Percentiles rank a stretch among this genome's conserved stretches.
Evolutionary conservation across 169 alveolate species (phyloP).

Genomic region (Fabrea salina): DNA sequence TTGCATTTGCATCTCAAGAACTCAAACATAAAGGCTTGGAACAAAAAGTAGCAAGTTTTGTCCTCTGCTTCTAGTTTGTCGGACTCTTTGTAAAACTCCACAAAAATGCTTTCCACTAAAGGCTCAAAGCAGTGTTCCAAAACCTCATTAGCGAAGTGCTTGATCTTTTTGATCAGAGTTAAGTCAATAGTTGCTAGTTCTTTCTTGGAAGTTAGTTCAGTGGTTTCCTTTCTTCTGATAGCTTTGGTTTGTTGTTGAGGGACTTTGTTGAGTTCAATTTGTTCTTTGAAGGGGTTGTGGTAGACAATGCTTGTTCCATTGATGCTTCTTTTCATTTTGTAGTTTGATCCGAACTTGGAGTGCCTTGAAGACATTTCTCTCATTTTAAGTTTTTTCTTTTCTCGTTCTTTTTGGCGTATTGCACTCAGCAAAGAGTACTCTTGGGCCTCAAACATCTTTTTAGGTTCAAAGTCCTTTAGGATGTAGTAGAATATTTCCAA

Average conservation of each 20-base stretch:
- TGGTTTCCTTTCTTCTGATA: not conserved
- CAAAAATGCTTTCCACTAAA: constrained; percentile 26
- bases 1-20: constrained; percentile 39
- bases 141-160: constrained; percentile 28
- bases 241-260: not conserved
- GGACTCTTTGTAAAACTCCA: constrained; percentile 33
- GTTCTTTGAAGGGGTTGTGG: constrained; percentile 27
- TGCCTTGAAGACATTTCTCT: constrained; percentile 1
- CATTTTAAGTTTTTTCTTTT: not conserved
- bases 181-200: constrained; percentile 11
- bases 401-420: not conserved
- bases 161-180: not conserved
- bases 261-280: constrained; percentile 6
- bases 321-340: not conserved
- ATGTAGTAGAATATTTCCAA: constrained; percentile 41
- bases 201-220: not conserved
- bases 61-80: constrained; percentile 54
- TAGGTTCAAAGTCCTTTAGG: not conserved
- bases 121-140: constrained; percentile 30
- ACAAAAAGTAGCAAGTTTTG: constrained; percentile 46
- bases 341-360: constrained; percentile 15
- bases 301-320: not conserved
- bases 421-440: not conserved
- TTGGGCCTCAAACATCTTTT: not conserved
- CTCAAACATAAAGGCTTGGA: constrained; percentile 47